A percentile compares a stretch with the other conserved stretches of the same genome.
phyloP scores from a whole-genome alignment of 257 asterid species.

The Solanum bulbocastanum region DNA sequence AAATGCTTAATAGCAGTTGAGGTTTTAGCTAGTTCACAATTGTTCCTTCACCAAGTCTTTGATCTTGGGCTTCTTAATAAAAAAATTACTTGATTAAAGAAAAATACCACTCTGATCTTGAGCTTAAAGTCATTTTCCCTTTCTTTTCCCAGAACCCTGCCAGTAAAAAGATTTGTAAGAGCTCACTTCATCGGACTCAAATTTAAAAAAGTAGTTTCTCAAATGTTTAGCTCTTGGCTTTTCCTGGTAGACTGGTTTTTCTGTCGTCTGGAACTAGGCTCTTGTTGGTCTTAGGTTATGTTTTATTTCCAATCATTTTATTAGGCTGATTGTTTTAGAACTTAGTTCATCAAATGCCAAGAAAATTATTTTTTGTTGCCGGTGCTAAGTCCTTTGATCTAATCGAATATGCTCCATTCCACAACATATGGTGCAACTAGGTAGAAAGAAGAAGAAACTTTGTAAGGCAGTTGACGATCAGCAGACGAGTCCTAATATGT shows the following conservation, averaged over 20 bases:
- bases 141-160: not conserved
- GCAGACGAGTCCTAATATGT: not conserved
- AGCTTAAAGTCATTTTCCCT: not conserved
- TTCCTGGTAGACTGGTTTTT: not conserved
- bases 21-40: not conserved
- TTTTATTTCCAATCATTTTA: not conserved
- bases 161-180: not conserved
- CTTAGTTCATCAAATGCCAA: not conserved
- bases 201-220: not conserved
- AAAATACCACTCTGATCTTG: not conserved
- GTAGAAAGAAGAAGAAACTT: not conserved
- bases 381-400: not conserved
- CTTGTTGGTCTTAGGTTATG: not conserved
- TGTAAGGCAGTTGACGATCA: not conserved
- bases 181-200: not conserved
- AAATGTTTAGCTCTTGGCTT: not conserved
- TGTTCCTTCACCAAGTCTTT: not conserved
- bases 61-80: not conserved
- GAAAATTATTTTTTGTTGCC: not conserved
- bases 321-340: not conserved
- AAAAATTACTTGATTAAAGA: not conserved
- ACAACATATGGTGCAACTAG: not conserved
- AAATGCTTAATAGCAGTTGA: not conserved
- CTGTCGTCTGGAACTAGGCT: not conserved
- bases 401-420: not conserved